Conservation (phyloP, 306 rosid species). For the Sphenostylis stenocarpa region DNA sequence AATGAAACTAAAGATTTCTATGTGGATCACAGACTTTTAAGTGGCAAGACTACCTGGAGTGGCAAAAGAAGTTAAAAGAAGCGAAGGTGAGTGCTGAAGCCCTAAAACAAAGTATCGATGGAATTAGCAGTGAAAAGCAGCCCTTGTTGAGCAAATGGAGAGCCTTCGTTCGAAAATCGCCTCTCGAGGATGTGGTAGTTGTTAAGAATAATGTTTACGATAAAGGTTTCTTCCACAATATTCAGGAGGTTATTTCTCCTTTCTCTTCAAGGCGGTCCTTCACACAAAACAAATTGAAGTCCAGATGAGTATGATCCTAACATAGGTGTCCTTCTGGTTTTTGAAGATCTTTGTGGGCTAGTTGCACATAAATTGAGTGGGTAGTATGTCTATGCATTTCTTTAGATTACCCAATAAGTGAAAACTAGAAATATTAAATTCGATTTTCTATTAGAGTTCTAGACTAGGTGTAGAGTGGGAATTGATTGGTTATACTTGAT, state of each 20-base stretch:
- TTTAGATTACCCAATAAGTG: constrained; percentile 31
- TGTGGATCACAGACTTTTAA: constrained; percentile 66
- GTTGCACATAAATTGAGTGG: constrained; percentile 25
- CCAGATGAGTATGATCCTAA: constrained; percentile 45
- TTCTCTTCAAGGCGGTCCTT: constrained; percentile 54
- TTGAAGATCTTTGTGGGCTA: constrained; percentile 27
- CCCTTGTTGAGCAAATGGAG: constrained; percentile 72
- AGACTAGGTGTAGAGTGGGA: constrained; percentile 23
- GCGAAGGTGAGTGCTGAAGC: constrained; percentile 70
- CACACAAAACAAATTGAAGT: constrained; percentile 53
- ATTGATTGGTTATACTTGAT: constrained; percentile 8
- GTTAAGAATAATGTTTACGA: constrained; percentile 71
- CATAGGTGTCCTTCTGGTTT: neutral
- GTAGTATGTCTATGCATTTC: constrained; percentile 5
- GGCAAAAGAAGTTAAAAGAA: constrained; percentile 77
- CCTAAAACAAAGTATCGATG: constrained; percentile 59
- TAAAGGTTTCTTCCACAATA: constrained; percentile 65
- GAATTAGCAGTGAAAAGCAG: constrained; percentile 49
- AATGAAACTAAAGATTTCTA: constrained; percentile 28
- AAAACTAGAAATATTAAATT: neutral
- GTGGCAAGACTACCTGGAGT: constrained; percentile 82
- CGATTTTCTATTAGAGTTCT: neutral
- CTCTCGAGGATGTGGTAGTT: constrained; percentile 52
- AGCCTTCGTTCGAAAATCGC: constrained; percentile 65
- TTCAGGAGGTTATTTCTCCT: constrained; percentile 68